These are phyloP conservation scores for Diaporthe citrichinensis DNA, from an alignment of 2,329 filamentous ascomycete species.

Conservation along the genomic window DNA sequence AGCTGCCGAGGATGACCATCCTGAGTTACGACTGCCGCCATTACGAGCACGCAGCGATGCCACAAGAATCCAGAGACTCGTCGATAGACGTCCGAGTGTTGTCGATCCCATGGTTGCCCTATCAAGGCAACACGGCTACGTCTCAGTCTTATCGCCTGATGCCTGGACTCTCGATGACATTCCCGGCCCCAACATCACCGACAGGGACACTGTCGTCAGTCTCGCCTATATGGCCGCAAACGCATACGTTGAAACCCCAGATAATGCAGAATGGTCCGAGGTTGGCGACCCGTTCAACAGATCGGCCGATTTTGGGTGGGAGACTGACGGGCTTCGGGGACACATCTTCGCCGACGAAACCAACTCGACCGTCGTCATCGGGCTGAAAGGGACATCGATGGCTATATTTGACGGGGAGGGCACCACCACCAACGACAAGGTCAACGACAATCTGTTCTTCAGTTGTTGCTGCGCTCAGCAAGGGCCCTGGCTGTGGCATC, in stretches of 20 bases:
- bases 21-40: constrained; percentile 63
- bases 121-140: constrained; percentile 77
- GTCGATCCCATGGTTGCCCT: constrained; percentile 85
- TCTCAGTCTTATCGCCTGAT: constrained; percentile 76
- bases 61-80: constrained; percentile 83
- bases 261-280: constrained; percentile 85
- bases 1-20: constrained; percentile 70
- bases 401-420: constrained; percentile 97
- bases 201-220: constrained; percentile 86
- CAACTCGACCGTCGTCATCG: constrained; percentile 91
- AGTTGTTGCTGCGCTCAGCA: constrained; percentile 98
- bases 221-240: constrained; percentile 91
- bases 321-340: constrained; percentile 87
- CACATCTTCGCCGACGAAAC: constrained; percentile 91
- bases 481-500: constrained; percentile 88
- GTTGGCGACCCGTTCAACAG: constrained; percentile 86
- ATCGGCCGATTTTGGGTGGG: constrained; percentile 93
- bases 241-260: constrained; percentile 84
- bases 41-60: constrained; percentile 75
- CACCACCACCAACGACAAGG: constrained; percentile 96
- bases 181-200: constrained; percentile 83
- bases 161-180: constrained; percentile 89
- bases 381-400: constrained; percentile 89
- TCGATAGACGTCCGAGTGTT: constrained; percentile 80
- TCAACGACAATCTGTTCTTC: constrained; percentile 98